These are phyloP conservation scores for Ceraceosorus guamensis DNA, from an alignment of 1,284 basidiomycete genomes.

Conservation along the genomic window DNA sequence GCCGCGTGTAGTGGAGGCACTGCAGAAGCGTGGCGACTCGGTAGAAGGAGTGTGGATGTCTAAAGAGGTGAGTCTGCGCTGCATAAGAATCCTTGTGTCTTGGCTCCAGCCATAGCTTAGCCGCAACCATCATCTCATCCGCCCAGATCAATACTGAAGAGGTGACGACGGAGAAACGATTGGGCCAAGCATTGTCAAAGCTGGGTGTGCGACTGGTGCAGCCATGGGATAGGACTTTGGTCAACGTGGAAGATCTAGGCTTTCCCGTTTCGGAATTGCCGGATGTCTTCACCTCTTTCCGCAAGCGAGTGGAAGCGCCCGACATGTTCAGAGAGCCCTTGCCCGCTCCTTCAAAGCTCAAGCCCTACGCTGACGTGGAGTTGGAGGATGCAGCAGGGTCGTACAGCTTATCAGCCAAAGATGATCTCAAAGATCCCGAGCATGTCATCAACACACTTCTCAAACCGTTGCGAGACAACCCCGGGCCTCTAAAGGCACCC, in stretches of 20 bases:
- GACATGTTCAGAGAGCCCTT: slow-evolving; percentile 25
- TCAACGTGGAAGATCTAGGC: slow-evolving; percentile 10
- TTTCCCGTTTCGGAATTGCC: slow-evolving; percentile 33
- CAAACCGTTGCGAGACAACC: slow-evolving; percentile 23
- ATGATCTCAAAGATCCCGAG: background rate
- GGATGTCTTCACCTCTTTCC: slow-evolving; percentile 39
- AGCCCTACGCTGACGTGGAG: slow-evolving; percentile 18
- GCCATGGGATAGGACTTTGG: slow-evolving; percentile 2
- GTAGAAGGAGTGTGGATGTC: slow-evolving; percentile 53
- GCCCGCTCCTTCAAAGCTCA: slow-evolving; percentile 20
- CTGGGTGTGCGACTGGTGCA: background rate
- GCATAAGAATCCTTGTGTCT: too few relatives aligned
- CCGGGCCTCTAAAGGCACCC: slow-evolving; percentile 9
- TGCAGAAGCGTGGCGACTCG: slow-evolving; percentile 48
- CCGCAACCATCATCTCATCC: background rate
- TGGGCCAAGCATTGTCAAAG: slow-evolving; percentile 7
- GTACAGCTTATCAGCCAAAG: slow-evolving; percentile 13
- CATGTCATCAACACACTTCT: slow-evolving; percentile 11
- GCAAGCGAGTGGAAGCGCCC: slow-evolving; percentile 32
- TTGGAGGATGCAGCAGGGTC: slow-evolving; percentile 16
- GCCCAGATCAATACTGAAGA: slow-evolving; percentile 21
- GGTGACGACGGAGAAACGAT: slow-evolving; percentile 22
- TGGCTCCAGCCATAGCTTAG: too few relatives aligned
- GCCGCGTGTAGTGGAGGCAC: slow-evolving; percentile 47
- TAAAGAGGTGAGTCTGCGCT: slow-evolving; percentile 46